Percentiles rank a stretch among this genome's conserved stretches.
Evolutionary conservation across 768 basidiomycete genomes (phyloP).

Genomic region (Kwoniella dendrophila): DNA sequence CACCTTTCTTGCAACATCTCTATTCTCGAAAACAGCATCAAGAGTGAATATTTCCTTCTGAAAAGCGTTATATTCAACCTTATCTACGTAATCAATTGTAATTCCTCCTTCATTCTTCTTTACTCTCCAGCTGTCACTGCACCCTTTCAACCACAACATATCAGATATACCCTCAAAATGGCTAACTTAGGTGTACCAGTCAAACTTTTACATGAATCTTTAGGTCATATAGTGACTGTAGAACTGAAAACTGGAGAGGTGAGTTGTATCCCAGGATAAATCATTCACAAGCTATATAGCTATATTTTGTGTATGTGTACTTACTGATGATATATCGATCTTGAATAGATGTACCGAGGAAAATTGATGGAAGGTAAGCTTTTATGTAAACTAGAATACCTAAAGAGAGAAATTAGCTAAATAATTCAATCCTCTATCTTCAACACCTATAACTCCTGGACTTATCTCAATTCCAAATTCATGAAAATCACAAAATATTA

Average conservation of each 20-base stretch:
- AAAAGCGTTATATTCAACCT: no score
- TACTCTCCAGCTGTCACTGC: no score
- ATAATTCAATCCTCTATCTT: neutral
- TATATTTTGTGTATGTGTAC: no score
- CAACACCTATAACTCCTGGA: neutral
- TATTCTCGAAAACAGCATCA: neutral
- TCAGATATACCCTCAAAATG: constrained; percentile 34
- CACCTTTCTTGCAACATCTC: constrained; percentile 4
- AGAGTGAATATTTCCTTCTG: neutral
- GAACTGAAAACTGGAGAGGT: constrained; percentile 95
- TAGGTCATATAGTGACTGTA: constrained; percentile 96
- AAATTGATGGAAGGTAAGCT: constrained; percentile 93
- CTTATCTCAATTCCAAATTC: no score
- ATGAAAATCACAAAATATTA: no score
- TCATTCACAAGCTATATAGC: no score
- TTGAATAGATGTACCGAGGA: constrained; percentile 78
- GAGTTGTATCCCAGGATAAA: no score
- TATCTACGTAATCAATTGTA: no score
- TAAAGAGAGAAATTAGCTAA: neutral
- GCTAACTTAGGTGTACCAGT: constrained; percentile 79
- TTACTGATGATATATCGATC: constrained; percentile 15
- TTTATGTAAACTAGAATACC: neutral
- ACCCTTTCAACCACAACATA: no score
- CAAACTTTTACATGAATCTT: constrained; percentile 92
- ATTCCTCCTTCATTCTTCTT: no score